phyloP scores from a whole-genome alignment of 768 basidiomycete species.

The Paxillus rubicundulus region DNA sequence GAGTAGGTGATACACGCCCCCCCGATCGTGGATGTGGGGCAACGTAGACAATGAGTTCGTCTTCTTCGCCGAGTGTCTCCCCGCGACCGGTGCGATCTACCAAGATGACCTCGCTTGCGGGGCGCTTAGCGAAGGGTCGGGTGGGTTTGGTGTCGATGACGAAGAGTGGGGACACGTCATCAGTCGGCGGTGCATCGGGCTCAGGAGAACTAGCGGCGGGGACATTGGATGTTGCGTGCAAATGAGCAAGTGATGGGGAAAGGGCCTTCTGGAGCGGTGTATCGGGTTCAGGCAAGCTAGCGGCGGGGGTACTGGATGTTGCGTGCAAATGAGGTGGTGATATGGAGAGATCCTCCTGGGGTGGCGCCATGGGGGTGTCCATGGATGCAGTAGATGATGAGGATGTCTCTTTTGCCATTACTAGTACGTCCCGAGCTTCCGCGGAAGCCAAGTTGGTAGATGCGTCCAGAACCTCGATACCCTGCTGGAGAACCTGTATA shows the following conservation, averaged over 20 bases:
- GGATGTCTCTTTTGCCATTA: not conserved
- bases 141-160: conserved; percentile 43
- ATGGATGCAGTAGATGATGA: too few species aligned
- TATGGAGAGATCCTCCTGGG: not conserved
- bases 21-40: conserved; percentile 63
- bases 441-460: not conserved
- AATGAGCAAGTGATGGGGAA: not conserved
- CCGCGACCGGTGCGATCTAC: conserved; percentile 19
- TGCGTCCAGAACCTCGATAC: conserved; percentile 7
- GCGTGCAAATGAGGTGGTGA: not conserved
- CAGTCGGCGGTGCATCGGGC: not conserved
- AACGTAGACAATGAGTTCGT: conserved; percentile 75
- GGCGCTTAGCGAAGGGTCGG: not conserved
- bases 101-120: conserved; percentile 23
- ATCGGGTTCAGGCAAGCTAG: not conserved
- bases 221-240: not conserved
- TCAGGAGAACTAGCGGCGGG: not conserved
- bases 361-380: not conserved
- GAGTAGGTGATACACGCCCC: conserved; percentile 10
- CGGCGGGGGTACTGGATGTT: not conserved
- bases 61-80: conserved; percentile 37
- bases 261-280: too few species aligned
- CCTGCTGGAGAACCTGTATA: not conserved
- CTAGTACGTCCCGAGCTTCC: not conserved
- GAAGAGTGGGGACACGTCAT: conserved; percentile 12